Evolutionary conservation across 495 filamentous ascomycete species (phyloP).

Genomic region (Pseudevernia furfuracea): DNA sequence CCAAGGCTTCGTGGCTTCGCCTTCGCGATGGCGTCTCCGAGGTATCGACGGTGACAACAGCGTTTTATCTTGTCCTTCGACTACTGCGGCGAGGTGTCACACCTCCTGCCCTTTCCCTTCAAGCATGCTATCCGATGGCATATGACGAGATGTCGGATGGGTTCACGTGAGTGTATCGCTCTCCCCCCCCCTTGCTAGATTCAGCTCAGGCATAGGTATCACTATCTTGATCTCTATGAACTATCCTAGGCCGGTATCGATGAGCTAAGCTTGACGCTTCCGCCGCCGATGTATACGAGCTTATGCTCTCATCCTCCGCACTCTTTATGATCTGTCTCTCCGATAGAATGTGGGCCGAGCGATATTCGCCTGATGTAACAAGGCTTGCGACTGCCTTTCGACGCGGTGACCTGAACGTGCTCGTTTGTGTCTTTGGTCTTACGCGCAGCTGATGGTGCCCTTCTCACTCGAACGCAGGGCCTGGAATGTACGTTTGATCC

Average conservation of each 20-base stretch:
- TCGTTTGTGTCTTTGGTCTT: slow-evolving; percentile 54
- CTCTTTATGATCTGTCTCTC: slow-evolving; percentile 43
- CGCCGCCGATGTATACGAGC: slow-evolving; percentile 64
- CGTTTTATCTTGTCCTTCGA: slow-evolving; percentile 47
- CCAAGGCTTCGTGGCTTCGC: slow-evolving; percentile 67
- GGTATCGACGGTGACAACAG: slow-evolving; percentile 44
- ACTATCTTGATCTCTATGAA: slow-evolving; percentile 51
- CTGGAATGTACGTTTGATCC: slow-evolving; percentile 52
- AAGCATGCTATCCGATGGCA: slow-evolving; percentile 84
- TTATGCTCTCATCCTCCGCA: slow-evolving; percentile 49
- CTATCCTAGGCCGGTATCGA: slow-evolving; percentile 64
- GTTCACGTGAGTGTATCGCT: slow-evolving; percentile 49
- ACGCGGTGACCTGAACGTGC: slow-evolving; percentile 75
- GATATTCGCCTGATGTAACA: slow-evolving; percentile 60
- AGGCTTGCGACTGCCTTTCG: slow-evolving; percentile 55
- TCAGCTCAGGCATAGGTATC: slow-evolving; percentile 49
- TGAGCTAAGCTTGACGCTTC: slow-evolving; percentile 67
- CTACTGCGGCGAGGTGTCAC: slow-evolving; percentile 47
- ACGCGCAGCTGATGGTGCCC: slow-evolving; percentile 67
- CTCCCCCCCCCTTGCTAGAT: slow-evolving; percentile 41
- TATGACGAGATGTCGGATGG: slow-evolving; percentile 82
- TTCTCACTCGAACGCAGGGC: slow-evolving; percentile 89
- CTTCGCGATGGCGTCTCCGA: slow-evolving; percentile 56
- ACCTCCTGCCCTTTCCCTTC: slow-evolving; percentile 50
- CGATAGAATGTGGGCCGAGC: slow-evolving; percentile 45